phyloP scores from a whole-genome alignment of 495 filamentous ascomycete species.

The Xylaria grammica region DNA sequence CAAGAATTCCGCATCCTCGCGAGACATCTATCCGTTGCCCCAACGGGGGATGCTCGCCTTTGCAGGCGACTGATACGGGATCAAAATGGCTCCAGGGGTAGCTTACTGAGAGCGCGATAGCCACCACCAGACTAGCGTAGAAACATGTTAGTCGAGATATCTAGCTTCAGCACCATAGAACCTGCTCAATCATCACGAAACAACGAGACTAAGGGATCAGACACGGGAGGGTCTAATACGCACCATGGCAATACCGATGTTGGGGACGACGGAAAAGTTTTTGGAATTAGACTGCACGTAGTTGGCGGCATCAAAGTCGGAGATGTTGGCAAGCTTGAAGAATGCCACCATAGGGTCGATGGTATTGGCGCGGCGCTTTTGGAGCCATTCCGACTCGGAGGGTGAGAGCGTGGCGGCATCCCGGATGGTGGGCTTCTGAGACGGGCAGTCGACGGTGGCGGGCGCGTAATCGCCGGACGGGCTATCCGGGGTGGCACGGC shows the following conservation, averaged over 20 bases:
- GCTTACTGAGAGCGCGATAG: slow-evolving; percentile 87
- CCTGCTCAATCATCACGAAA: no score
- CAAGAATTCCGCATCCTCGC: no score
- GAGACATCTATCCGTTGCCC: no score
- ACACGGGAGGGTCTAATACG: no score
- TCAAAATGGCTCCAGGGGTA: no score
- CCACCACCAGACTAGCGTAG: slow-evolving; percentile 75
- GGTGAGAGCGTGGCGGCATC: slow-evolving; percentile 62
- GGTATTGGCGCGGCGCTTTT: slow-evolving; percentile 59
- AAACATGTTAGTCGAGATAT: no score
- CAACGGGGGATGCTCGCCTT: no score
- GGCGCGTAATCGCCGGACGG: slow-evolving; percentile 64
- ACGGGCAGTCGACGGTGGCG: slow-evolving; percentile 56
- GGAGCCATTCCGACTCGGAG: slow-evolving; percentile 71
- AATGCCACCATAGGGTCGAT: slow-evolving; percentile 73
- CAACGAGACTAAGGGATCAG: no score
- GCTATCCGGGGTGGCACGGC: slow-evolving; percentile 58
- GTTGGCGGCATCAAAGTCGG: slow-evolving; percentile 71
- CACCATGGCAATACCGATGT: slow-evolving; percentile 69
- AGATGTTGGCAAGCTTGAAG: slow-evolving; percentile 72
- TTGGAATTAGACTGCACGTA: slow-evolving; percentile 68
- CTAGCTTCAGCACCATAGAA: no score
- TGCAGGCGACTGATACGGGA: no score
- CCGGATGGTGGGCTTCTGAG: slow-evolving; percentile 52
- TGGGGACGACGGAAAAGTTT: slow-evolving; percentile 65